Conservation (phyloP, 108 stramenopile species). For the Nitzschia putrida region DNA sequence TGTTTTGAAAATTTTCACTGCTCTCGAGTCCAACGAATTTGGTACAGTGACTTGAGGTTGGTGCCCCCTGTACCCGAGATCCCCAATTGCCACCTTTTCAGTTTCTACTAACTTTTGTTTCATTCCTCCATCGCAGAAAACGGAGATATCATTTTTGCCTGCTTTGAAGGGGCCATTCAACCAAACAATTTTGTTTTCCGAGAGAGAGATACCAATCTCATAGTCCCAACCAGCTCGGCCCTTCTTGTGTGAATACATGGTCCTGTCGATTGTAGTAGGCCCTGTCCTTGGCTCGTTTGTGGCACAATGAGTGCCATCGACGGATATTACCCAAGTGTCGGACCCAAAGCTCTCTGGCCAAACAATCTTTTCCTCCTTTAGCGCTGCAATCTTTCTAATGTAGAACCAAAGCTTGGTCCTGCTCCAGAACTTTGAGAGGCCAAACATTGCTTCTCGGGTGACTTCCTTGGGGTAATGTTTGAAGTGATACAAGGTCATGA, state of each 20-base stretch:
- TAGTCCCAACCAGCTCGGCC: conserved; percentile 34
- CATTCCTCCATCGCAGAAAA: conserved; percentile 28
- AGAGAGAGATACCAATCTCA: conserved; percentile 34
- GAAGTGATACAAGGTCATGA: conserved; percentile 9
- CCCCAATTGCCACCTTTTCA: conserved; percentile 17
- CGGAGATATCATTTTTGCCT: conserved; percentile 32
- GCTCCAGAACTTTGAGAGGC: not conserved
- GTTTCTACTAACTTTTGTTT: not conserved
- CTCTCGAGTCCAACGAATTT: conserved; percentile 1
- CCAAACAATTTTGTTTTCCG: conserved; percentile 36
- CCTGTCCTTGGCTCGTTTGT: conserved; percentile 8
- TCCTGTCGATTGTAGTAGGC: conserved; percentile 10
- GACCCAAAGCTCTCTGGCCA: conserved; percentile 18
- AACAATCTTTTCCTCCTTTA: conserved; percentile 23
- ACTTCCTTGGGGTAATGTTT: conserved; percentile 14
- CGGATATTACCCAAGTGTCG: conserved; percentile 1
- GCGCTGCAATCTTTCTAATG: not conserved
- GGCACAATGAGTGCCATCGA: conserved; percentile 23
- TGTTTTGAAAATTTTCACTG: conserved; percentile 14
- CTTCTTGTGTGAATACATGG: conserved; percentile 40
- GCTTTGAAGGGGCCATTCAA: conserved; percentile 47
- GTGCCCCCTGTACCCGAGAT: conserved; percentile 22
- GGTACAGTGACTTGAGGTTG: not conserved
- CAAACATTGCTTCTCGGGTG: conserved; percentile 2
- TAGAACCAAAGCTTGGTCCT: conserved; percentile 5